Percentiles rank a stretch among this genome's conserved stretches.
phyloP scores from a whole-genome alignment of 2,329 filamentous ascomycete genomes.

The Aureobasidium mangrovei region DNA sequence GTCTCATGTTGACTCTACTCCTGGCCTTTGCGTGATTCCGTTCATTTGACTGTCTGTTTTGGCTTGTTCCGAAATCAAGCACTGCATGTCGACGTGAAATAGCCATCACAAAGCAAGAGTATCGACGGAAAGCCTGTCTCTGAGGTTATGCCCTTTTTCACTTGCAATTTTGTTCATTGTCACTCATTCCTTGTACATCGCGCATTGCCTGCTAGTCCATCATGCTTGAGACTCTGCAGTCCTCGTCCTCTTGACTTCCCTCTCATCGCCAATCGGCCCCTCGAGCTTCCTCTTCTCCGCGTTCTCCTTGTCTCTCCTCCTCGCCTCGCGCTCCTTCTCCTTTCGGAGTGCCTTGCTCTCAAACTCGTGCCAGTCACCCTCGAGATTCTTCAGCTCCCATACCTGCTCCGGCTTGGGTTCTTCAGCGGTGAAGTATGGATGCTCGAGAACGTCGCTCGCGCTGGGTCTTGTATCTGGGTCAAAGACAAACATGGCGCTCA shows the following conservation, averaged over 20 bases:
- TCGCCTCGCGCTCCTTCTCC: conserved; percentile 64
- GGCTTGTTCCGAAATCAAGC: too few species aligned
- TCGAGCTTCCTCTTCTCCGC: conserved; percentile 40
- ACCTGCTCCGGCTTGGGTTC: conserved; percentile 69
- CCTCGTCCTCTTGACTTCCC: conserved; percentile 9
- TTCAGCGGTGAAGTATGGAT: conserved; percentile 81
- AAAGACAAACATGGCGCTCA: conserved; percentile 78
- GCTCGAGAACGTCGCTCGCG: conserved; percentile 73
- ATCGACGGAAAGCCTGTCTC: too few species aligned
- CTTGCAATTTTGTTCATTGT: background rate
- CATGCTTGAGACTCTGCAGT: conserved; percentile 4
- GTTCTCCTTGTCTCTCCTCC: conserved; percentile 37
- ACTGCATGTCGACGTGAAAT: too few species aligned
- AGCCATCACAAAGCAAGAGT: too few species aligned
- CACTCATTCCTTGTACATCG: background rate
- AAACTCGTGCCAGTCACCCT: conserved; percentile 98
- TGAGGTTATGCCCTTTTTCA: too few species aligned
- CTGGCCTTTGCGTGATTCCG: too few species aligned
- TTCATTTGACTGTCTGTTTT: too few species aligned
- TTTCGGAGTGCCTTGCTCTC: conserved; percentile 91
- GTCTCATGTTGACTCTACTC: too few species aligned
- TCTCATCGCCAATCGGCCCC: background rate
- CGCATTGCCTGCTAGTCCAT: background rate
- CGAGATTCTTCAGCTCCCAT: conserved; percentile 69
- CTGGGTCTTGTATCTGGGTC: conserved; percentile 77